Evolutionary conservation across 2,329 filamentous ascomycete species (phyloP).

Genomic region (Dothistroma septosporum): DNA sequence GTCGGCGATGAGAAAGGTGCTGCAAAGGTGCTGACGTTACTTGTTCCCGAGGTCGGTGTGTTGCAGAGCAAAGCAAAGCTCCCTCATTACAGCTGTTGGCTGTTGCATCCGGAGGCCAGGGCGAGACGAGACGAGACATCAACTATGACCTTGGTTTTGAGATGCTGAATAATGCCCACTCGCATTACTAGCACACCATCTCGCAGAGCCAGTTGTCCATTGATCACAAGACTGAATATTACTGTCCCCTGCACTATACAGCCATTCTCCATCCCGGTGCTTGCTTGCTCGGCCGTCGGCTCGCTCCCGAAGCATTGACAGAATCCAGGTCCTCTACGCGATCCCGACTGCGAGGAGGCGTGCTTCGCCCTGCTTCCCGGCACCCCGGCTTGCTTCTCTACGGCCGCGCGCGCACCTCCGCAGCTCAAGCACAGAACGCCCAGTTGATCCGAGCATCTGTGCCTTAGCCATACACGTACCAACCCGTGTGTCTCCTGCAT

Average conservation of each 20-base stretch:
- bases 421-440: background rate
- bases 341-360: background rate
- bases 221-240: too few species aligned
- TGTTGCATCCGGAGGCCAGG: background rate
- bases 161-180: background rate
- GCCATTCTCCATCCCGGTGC: background rate
- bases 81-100: background rate
- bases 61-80: background rate
- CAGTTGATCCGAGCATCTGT: background rate
- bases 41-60: background rate
- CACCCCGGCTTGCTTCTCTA: background rate
- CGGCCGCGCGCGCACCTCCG: too few species aligned
- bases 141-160: background rate
- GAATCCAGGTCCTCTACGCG: background rate
- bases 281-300: background rate
- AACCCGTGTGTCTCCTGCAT: conserved; percentile 4
- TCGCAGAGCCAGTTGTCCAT: too few species aligned
- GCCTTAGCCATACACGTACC: background rate
- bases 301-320: background rate
- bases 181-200: background rate
- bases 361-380: background rate
- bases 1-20: background rate
- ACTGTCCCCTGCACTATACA: background rate
- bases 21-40: background rate
- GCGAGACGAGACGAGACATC: background rate